These are phyloP conservation scores for Oenanthe javanica DNA, from an alignment of 140 eudicot species.

Conservation along the genomic window DNA sequence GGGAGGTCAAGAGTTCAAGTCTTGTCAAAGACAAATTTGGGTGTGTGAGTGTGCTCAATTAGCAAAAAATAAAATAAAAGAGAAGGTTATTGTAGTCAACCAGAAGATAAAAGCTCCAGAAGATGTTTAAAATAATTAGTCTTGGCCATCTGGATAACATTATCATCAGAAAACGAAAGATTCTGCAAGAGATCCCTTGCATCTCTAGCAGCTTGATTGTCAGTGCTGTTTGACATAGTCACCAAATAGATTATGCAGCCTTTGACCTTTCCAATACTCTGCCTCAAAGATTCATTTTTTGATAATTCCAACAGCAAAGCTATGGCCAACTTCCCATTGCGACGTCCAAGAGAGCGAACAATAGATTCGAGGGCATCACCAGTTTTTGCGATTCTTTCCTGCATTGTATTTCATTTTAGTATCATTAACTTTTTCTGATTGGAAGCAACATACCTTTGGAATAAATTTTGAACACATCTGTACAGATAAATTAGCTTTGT, in stretches of 20 bases:
- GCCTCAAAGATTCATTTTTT: conserved; percentile 24
- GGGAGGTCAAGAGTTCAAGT: not conserved
- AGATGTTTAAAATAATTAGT: conserved; percentile 54
- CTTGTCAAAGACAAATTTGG: not conserved
- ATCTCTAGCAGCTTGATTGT: conserved; percentile 44
- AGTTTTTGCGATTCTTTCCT: conserved; percentile 56
- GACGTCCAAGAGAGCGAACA: conserved; percentile 62
- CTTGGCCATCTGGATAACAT: conserved; percentile 69
- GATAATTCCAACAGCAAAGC: conserved; percentile 53
- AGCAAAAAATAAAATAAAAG: not conserved
- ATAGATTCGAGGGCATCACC: conserved; percentile 37
- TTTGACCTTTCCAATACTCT: conserved; percentile 44
- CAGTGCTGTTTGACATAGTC: conserved; percentile 50
- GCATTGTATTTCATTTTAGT: conserved; percentile 15
- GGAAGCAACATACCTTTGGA: not conserved
- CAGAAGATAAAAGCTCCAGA: conserved; percentile 53
- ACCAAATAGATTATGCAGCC: conserved; percentile 72
- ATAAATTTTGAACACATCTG: not conserved
- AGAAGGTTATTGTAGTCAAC: conserved; percentile 16
- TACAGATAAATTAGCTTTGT: not conserved
- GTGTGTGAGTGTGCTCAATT: not conserved
- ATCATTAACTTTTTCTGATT: not conserved
- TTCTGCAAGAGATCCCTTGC: conserved; percentile 46
- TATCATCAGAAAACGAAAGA: conserved; percentile 51
- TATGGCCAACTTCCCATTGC: conserved; percentile 43